Base-by-base conservation (phyloP, 768 basidiomycete species). In the Grammothele lineata region DNA sequence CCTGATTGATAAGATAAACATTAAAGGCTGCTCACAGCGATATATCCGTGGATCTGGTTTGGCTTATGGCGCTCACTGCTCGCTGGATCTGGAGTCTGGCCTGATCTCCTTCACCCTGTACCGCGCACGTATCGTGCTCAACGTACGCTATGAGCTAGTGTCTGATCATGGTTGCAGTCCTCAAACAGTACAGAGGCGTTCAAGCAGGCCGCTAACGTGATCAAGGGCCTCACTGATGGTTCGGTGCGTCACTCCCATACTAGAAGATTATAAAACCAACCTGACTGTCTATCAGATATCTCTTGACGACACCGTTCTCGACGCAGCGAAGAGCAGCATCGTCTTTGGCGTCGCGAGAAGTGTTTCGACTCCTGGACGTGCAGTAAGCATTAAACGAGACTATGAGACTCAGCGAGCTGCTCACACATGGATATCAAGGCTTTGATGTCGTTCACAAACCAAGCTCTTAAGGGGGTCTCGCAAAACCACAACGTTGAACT, bases 1-100 rank as follows among this genome's bases (percentile, higher is more conserved):
- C n/a, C 38, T 55, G 21, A 38, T 18, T n/a, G 3, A 32, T 32
- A 6, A 44, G n/a, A n/a, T n/a, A n/a, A n/a, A n/a, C n/a, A n/a
- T n/a, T n/a, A n/a, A n/a, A n/a, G n/a, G n/a, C n/a, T n/a, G n/a
- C n/a, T 27, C 53, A 2, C 50, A 90, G 87, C 80, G 85, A 21
- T 87, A 85, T 51, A 92, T 99, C 50, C 85, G 96, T 34, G 96
- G 96, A 6, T 85, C 91, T 46, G 96, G 96, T 18, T 69, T 99
- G 26, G 96, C 96, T 4, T 98, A 96, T 55, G 91, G 92, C n/a
- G 91, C 91, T 22, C 81, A 81, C 57, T 72, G 86, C 25, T 73
- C 74, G 0, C 62, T 83, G 25, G 91, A 94, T 56, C 69, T 82
- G 25, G 93, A 96, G 66, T 75, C 84, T 19, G 92, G 92, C 1